Evolutionary conservation across 495 filamentous ascomycete species (phyloP), one percentile per base, ranked within the genome.

Genomic region (Xylaria scruposa): DNA sequence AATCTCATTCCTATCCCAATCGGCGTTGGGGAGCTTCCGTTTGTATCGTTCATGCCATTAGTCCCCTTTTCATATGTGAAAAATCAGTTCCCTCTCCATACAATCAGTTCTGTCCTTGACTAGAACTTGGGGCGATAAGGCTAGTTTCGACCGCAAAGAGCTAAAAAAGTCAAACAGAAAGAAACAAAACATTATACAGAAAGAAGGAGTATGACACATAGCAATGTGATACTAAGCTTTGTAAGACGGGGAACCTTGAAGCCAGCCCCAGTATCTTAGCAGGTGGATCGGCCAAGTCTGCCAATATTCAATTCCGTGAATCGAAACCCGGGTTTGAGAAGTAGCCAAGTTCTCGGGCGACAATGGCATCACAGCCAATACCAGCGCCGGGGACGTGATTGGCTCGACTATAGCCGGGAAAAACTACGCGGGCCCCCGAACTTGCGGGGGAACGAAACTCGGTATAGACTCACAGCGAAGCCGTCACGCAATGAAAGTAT

Each of bases 381-480:
- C 51, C 51, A n/a, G 51, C 51, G 8, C 21, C 51, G 21, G 51
- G 21, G 51, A 3, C 21, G 24, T 54, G 51, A 54, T 54, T 54
- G 51, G 51, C 51, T 54, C 51, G 51, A 54, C 51, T 54, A 54
- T 54, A 54, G 51, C 51, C 51, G 51, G 51, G 21, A 13, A 29
- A 13, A 29, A 29, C 51, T 29, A 54, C 21, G 24, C 51, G 51
- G 51, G 21, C 8, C 8, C 19, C 51, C 51, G 51, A 29, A 29
- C 3, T 24, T 54, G 51, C 21, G 51, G 51, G 51, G 51, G 51
- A 21, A 29, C 24, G 51, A 24, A 13, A 54, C 51, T 54, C 51
- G 51, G 51, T 54, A 29, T 29, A 29, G 24, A 29, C 51, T 54
- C 51, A 29, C 24, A 54, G 51, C 51, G 51, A 54, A 29, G 51